Evolutionary conservation across 352 stramenopile species (phyloP).

Genomic region (Halophytophthora polymorphica): DNA sequence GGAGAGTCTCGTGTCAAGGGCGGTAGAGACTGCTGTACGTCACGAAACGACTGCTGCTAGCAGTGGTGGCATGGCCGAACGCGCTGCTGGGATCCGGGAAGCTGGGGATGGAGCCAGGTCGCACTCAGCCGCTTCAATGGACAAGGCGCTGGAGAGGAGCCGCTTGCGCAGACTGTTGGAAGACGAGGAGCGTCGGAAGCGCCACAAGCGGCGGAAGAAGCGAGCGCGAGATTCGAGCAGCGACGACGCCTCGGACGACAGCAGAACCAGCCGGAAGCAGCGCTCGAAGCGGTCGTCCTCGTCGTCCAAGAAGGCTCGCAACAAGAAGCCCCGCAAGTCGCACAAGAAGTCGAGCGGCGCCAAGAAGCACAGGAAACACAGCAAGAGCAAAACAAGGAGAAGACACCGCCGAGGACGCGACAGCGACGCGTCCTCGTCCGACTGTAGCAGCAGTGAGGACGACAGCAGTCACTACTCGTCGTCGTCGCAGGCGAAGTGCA

Average conservation of each 20-base stretch:
- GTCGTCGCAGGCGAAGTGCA: constrained; percentile 1
- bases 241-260: neutral
- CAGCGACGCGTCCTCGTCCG: constrained; percentile 1
- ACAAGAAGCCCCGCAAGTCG: neutral
- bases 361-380: constrained; percentile 20
- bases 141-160: constrained; percentile 25
- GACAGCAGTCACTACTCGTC: neutral
- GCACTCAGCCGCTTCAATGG: neutral
- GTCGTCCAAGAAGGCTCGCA: neutral
- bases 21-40: neutral
- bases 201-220: neutral
- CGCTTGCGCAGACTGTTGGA: constrained; percentile 32
- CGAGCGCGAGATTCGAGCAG: neutral
- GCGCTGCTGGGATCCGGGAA: neutral
- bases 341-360: constrained; percentile 6
- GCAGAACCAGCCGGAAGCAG: neutral
- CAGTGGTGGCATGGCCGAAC: neutral
- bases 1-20: neutral
- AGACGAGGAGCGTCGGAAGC: constrained; percentile 19
- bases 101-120: neutral
- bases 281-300: too few species aligned
- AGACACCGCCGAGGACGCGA: neutral
- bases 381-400: constrained; percentile 28
- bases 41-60: neutral
- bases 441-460: neutral